Evolutionary conservation across 1,284 basidiomycete species (phyloP).

Genomic region (Flammula alnicola): DNA sequence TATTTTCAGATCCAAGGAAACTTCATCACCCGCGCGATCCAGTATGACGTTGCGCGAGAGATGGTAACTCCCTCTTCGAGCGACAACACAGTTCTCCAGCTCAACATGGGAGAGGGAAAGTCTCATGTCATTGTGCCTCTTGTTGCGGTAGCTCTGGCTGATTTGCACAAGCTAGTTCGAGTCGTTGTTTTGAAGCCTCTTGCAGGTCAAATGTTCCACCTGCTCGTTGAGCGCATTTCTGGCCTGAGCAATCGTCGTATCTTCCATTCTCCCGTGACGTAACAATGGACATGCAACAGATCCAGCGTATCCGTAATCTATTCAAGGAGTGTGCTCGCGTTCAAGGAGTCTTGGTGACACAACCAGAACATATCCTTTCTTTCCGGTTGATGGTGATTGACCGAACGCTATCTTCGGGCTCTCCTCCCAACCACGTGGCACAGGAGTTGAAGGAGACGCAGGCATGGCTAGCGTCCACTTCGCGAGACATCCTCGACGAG

Average conservation of each 20-base stretch:
- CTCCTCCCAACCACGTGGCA: conserved; percentile 9
- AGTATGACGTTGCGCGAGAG: conserved; percentile 44
- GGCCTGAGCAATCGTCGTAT: conserved; percentile 51
- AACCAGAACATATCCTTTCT: conserved; percentile 59
- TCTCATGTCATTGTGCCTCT: conserved; percentile 58
- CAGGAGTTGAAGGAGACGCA: conserved; percentile 28
- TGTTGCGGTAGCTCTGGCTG: conserved; percentile 41
- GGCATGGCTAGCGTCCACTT: conserved; percentile 38
- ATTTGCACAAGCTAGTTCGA: conserved; percentile 47
- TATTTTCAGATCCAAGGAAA: conserved; percentile 46
- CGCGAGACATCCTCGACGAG: conserved; percentile 55
- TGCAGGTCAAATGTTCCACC: conserved; percentile 46
- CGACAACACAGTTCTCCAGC: conserved; percentile 47
- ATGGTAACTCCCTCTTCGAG: conserved; percentile 49
- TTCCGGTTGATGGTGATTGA: conserved; percentile 51
- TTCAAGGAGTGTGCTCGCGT: conserved; percentile 42
- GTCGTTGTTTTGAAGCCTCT: conserved; percentile 51
- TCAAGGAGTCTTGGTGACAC: conserved; percentile 49
- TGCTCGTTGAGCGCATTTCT: conserved; percentile 47
- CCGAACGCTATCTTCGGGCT: conserved; percentile 13
- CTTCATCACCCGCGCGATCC: conserved; percentile 45
- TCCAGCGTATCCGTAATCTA: conserved; percentile 31
- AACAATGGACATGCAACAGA: conserved; percentile 22
- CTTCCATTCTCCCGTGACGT: conserved; percentile 53
- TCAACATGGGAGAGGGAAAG: conserved; percentile 67